phyloP scores from a whole-genome alignment of 768 basidiomycete genomes.

The Auriscalpium microsporum region DNA sequence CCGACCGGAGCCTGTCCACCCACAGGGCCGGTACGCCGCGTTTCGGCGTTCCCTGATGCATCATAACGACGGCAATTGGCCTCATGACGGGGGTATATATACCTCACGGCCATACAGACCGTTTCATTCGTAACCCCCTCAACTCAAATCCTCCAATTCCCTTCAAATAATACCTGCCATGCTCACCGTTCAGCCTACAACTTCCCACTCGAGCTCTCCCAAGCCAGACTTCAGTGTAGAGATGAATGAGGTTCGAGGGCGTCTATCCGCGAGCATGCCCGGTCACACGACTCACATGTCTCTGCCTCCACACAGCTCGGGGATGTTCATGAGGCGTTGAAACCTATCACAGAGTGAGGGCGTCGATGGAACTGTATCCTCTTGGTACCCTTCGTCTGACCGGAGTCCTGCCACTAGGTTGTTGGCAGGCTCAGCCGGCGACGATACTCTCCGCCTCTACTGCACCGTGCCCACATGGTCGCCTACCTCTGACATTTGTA shows the following conservation, averaged over 20 bases:
- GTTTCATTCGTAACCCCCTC: too few species aligned
- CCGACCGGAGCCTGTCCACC: too few species aligned
- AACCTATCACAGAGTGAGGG: constrained; percentile 52
- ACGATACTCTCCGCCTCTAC: constrained; percentile 41
- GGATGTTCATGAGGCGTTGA: constrained; percentile 47
- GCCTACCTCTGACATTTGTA: constrained; percentile 49
- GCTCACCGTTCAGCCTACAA: too few species aligned
- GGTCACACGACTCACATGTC: neutral
- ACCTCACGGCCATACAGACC: too few species aligned
- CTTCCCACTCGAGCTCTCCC: too few species aligned
- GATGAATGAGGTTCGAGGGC: neutral
- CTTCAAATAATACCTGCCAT: too few species aligned
- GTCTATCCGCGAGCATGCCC: neutral
- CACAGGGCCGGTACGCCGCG: too few species aligned
- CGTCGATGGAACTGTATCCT: neutral
- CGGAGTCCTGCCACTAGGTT: constrained; percentile 27
- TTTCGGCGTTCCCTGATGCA: too few species aligned
- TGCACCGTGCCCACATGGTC: constrained; percentile 66
- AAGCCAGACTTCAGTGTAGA: neutral
- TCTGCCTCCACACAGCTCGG: constrained; percentile 32
- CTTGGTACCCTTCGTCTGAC: too few species aligned
- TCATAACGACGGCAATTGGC: too few species aligned
- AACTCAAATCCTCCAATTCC: too few species aligned
- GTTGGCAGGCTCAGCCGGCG: constrained; percentile 35
- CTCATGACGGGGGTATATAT: too few species aligned